phyloP scores from a whole-genome alignment of 2,329 filamentous ascomycete genomes.

The Aspergillus neotritici region DNA sequence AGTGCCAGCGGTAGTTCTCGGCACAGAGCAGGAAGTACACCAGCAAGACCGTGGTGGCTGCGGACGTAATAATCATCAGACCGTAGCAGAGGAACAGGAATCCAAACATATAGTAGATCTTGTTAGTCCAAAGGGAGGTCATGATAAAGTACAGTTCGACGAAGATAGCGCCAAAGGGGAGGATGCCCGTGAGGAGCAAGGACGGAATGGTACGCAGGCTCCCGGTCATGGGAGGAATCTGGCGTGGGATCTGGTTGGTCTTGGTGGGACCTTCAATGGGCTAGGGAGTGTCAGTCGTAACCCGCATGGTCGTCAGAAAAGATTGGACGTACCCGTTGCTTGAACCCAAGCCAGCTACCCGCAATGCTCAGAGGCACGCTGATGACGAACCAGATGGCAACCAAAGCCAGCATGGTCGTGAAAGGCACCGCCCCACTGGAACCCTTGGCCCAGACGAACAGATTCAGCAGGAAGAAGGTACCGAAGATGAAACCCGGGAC shows the following conservation, averaged over 20 bases:
- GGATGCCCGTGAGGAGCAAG: constrained; percentile 83
- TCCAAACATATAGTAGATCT: constrained; percentile 99
- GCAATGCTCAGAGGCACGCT: constrained; percentile 84
- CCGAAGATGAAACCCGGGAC: constrained; percentile 82
- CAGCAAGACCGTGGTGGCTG: constrained; percentile 85
- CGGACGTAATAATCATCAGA: constrained; percentile 92
- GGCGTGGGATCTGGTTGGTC: constrained; percentile 95
- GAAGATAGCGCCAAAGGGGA: constrained; percentile 95
- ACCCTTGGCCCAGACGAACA: constrained; percentile 91
- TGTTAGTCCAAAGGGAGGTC: constrained; percentile 97
- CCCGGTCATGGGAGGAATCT: constrained; percentile 78
- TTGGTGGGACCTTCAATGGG: constrained; percentile 74
- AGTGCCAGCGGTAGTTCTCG: constrained; percentile 99
- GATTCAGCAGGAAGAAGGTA: constrained; percentile 86
- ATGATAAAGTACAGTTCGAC: constrained; percentile 99
- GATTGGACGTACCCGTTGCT: constrained; percentile 46
- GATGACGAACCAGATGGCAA: constrained; percentile 95
- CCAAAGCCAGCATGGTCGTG: constrained; percentile 89
- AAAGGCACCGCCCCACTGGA: constrained; percentile 94
- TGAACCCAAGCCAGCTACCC: constrained; percentile 92
- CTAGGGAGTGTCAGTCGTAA: constrained; percentile 19
- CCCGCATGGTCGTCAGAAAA: background rate
- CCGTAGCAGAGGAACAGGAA: constrained; percentile 98
- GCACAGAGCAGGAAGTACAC: constrained; percentile 94
- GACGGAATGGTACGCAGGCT: constrained; percentile 84